Evolutionary conservation across 164 flowering plant species (phyloP).

Genomic region (Aristolochia californica): DNA sequence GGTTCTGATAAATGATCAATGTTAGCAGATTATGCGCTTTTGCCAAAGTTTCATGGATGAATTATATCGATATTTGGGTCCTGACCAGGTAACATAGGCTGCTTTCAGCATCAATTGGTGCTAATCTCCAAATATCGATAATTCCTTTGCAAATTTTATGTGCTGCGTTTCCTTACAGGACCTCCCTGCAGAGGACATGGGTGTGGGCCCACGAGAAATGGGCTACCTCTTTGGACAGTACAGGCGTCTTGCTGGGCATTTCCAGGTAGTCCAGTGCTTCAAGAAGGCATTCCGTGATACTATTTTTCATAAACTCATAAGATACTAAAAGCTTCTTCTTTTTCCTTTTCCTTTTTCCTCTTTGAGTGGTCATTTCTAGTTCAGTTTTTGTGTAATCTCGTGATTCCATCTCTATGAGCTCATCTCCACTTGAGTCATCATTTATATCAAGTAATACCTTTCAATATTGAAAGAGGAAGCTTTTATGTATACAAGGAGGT

Average conservation of each 20-base stretch:
- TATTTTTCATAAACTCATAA: not conserved
- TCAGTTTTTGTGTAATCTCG: too few relatives aligned
- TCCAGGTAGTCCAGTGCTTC: conserved; percentile 47
- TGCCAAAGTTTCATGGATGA: conserved; percentile 98
- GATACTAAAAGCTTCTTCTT: not conserved
- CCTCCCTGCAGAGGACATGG: conserved; percentile 98
- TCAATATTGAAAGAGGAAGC: too few relatives aligned
- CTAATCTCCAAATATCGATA: not conserved
- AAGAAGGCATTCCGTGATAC: not conserved
- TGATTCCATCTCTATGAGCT: too few relatives aligned
- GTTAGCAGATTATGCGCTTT: conserved; percentile 83
- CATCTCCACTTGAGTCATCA: too few relatives aligned
- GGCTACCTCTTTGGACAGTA: conserved; percentile 96
- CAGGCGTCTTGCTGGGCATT: conserved; percentile 81
- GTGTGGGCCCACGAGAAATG: conserved; percentile 98
- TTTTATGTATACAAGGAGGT: too few relatives aligned
- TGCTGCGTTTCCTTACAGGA: conserved; percentile 36
- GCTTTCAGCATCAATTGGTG: too few relatives aligned
- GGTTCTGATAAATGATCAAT: not conserved
- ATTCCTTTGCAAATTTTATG: conserved; percentile 6
- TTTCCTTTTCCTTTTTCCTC: not conserved
- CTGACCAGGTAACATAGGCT: conserved; percentile 56
- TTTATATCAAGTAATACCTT: too few relatives aligned
- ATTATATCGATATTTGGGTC: conserved; percentile 78
- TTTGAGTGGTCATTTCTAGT: too few relatives aligned